phyloP scores from a whole-genome alignment of 352 stramenopile genomes.

The Thalassiosira hispida region DNA sequence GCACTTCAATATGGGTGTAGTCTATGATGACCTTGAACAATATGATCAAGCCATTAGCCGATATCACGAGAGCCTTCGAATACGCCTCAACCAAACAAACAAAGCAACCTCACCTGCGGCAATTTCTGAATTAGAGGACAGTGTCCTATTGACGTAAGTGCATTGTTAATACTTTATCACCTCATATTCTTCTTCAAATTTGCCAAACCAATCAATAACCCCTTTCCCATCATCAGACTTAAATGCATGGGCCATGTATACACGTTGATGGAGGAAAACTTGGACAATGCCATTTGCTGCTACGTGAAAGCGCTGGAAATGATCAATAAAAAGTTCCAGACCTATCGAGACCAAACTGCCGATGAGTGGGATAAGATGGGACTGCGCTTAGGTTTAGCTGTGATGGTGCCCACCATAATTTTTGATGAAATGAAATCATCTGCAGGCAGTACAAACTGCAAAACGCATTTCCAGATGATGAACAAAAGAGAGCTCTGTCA shows the following conservation, averaged over 20 bases:
- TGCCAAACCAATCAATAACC: not conserved
- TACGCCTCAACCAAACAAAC: constrained; percentile 50
- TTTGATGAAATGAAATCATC: constrained; percentile 53
- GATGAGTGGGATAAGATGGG: constrained; percentile 52
- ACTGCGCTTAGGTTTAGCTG: constrained; percentile 32
- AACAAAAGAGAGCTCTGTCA: constrained; percentile 62
- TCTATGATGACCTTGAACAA: constrained; percentile 61
- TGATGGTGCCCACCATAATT: constrained; percentile 50
- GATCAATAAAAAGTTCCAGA: constrained; percentile 36
- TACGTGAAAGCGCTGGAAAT: constrained; percentile 60
- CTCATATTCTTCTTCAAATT: not conserved
- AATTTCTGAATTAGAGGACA: constrained; percentile 51
- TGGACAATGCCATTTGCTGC: constrained; percentile 59
- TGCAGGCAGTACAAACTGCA: constrained; percentile 20
- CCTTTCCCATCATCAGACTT: constrained; percentile 23
- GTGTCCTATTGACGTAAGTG: constrained; percentile 54
- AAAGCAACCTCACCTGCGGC: constrained; percentile 23
- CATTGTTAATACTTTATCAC: not conserved
- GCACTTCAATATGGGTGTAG: constrained; percentile 66
- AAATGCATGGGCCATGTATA: constrained; percentile 66
- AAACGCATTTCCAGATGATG: constrained; percentile 56
- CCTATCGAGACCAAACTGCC: constrained; percentile 15
- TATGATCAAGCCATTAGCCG: constrained; percentile 53
- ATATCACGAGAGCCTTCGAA: constrained; percentile 62
- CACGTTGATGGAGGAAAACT: constrained; percentile 47